A percentile compares a stretch with the other conserved stretches of the same genome.
Evolutionary conservation across 2,329 filamentous ascomycete species (phyloP).

Genomic region (Pezicula rhizophila): DNA sequence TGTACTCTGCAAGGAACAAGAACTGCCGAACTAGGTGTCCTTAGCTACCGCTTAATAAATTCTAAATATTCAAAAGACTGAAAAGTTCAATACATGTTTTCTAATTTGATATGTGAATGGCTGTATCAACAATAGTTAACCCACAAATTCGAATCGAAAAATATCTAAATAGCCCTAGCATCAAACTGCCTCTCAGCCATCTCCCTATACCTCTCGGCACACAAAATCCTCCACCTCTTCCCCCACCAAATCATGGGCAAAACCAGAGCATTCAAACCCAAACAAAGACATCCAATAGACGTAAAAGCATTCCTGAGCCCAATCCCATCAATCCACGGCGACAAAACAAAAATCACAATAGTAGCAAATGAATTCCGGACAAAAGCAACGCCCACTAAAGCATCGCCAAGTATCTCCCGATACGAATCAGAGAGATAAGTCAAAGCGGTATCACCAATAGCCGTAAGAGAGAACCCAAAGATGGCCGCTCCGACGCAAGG

Average conservation of each 20-base stretch:
- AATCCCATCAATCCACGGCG: neutral
- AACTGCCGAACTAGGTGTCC: no score
- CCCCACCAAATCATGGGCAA: neutral
- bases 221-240: neutral
- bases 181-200: neutral
- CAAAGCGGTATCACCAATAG: constrained; percentile 3
- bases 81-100: no score
- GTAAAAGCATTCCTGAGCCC: neutral
- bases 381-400: neutral
- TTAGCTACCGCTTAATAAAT: no score
- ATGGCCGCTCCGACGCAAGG: constrained; percentile 6
- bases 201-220: neutral
- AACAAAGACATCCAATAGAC: neutral
- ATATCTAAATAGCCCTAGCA: neutral
- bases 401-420: constrained; percentile 16
- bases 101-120: no score
- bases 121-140: no score
- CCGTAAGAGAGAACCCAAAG: constrained; percentile 4
- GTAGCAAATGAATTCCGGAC: neutral
- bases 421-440: constrained; percentile 8
- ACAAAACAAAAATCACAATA: neutral
- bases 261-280: neutral
- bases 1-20: no score
- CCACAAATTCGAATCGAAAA: no score
- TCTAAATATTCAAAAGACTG: no score